Evolutionary conservation across 176 grass and related monocot genomes (phyloP), one percentile per base, ranked within the genome.

Genomic region (Otatea glauca): DNA sequence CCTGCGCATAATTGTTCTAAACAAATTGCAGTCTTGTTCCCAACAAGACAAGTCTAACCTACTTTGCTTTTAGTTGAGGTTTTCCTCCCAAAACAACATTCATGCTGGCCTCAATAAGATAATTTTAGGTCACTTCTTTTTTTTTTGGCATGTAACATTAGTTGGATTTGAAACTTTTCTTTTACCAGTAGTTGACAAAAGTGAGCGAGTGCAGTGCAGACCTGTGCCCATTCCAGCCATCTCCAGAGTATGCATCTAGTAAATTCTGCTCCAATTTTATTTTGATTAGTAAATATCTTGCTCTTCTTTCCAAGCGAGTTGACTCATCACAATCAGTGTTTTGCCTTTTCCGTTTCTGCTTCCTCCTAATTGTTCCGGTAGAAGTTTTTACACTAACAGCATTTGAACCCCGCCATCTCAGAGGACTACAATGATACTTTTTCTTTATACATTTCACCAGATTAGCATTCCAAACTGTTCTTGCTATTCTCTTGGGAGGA

Each of bases 221-320:
- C 96, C 96, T 99, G 43, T 88, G 89, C n/a, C 96, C 93, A 41
- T 99, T 99, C 96, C 96, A 99, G 37, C 96, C 96, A 84, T 99
- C 96, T 78, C 91, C 91, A 75, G 87, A 94, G 81, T 99, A 99
- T 83, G 96, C 96, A 71, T 99, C 93, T 47, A 99, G 79, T 44
- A 99, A 83, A 93, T 99, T 99, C 78, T 89, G 91, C 86, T 94
- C 91, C 25, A 72, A 68, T 79, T 99, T 99, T 67, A 98, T 98
- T 81, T 89, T 98, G 50, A 92, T 86, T 32, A 98, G 89, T 38
- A 98, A 86, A 86, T 96, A 94, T 70, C 65, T 90, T 65, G 91
- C 91, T 65, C 96, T 98, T 81, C 83, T 92, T 89, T 89, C 91
- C 77, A 98, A 86, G 38, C 88, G 91, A 87, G 84, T 90, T 62